A percentile compares a stretch with the other conserved stretches of the same genome.
Conservation (phyloP, 2,329 filamentous ascomycete species). For the Thermomyces lanuginosus region DNA sequence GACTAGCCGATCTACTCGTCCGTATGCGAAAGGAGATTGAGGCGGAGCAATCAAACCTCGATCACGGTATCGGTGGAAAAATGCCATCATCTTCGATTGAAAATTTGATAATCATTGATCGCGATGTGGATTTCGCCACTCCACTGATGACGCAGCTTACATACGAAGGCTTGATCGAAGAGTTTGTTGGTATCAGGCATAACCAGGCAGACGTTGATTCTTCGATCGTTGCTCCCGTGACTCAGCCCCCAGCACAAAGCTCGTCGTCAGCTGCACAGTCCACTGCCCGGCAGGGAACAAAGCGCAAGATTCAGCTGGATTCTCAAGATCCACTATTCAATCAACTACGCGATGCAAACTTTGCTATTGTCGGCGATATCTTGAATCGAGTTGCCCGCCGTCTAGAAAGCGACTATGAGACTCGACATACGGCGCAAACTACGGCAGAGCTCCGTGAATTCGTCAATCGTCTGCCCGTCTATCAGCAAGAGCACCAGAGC, state of each 20-base stretch:
- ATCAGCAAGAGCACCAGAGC: conserved; percentile 84
- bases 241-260: conserved; percentile 38
- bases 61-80: conserved; percentile 40
- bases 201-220: conserved; percentile 89
- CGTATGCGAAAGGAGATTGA: conserved; percentile 87
- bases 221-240: conserved; percentile 60
- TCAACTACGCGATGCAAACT: conserved; percentile 80
- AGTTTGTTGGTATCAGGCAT: conserved; percentile 78
- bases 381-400: conserved; percentile 83
- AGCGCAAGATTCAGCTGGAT: conserved; percentile 78
- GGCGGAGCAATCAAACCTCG: conserved; percentile 53
- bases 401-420: conserved; percentile 74
- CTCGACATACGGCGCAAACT: conserved; percentile 68
- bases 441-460: conserved; percentile 87
- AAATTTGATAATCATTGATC: conserved; percentile 84
- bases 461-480: conserved; percentile 80
- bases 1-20: conserved; percentile 67
- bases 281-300: conserved; percentile 46
- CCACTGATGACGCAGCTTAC: conserved; percentile 86
- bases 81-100: conserved; percentile 78
- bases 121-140: conserved; percentile 86
- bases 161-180: conserved; percentile 90
- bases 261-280: conserved; percentile 35
- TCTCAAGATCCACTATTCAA: conserved; percentile 77
- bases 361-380: conserved; percentile 77